Conservation (phyloP, 192 early-diverging fungal genomes). For the Funneliformis mosseae region DNA sequence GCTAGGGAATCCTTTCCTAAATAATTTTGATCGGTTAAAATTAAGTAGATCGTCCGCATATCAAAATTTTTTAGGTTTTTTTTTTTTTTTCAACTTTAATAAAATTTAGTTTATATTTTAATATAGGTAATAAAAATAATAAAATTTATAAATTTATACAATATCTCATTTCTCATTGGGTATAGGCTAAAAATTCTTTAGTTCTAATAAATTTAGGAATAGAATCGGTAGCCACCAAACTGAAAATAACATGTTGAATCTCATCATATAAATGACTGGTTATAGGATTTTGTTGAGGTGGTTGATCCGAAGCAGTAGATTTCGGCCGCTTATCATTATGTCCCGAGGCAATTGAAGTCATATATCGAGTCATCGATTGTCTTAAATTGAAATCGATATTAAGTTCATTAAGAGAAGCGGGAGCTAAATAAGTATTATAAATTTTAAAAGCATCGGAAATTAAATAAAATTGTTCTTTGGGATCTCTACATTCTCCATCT, state of each 20-base stretch:
- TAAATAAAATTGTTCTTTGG: constrained; percentile 44
- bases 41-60: too few species aligned
- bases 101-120: too few species aligned
- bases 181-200: constrained; percentile 42
- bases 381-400: constrained; percentile 56
- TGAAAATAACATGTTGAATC: constrained; percentile 70
- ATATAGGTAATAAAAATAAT: too few species aligned
- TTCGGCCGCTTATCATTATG: too few species aligned
- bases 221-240: constrained; percentile 72
- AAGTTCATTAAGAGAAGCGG: constrained; percentile 47
- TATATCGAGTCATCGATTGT: constrained; percentile 50
- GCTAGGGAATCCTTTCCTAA: too few species aligned
- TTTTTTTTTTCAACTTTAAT: too few species aligned
- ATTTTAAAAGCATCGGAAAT: constrained; percentile 53
- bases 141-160: too few species aligned
- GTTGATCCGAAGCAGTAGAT: too few species aligned
- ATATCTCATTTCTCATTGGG: too few species aligned
- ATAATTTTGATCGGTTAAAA: too few species aligned
- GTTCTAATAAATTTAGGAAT: constrained; percentile 75
- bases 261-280: constrained; percentile 53
- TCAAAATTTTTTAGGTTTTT: too few species aligned
- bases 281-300: constrained; percentile 7
- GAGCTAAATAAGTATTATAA: constrained; percentile 52
- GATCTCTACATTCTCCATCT: neutral
- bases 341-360: constrained; percentile 43